These are phyloP conservation scores for Blastobotrys elegans DNA, from an alignment of 1,139 yeast species.

Conservation along the genomic window DNA sequence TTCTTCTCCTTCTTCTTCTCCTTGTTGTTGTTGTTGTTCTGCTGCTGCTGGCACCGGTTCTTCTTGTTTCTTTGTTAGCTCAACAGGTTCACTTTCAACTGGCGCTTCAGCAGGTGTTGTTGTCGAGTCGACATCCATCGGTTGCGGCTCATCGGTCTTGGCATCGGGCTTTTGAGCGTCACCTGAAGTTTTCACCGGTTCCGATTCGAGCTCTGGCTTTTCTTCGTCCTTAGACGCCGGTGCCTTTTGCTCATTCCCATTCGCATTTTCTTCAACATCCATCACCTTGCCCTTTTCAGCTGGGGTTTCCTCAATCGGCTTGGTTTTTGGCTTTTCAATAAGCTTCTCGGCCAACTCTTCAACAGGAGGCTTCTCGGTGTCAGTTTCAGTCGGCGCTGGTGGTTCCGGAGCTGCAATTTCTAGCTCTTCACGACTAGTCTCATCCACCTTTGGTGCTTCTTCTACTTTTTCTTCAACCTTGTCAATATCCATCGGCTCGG, in stretches of 20 bases:
- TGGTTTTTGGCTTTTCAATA: neutral
- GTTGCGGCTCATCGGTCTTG: neutral
- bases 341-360: neutral
- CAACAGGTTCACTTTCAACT: constrained; percentile 1
- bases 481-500: constrained; percentile 3
- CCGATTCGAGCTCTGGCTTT: neutral
- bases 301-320: neutral
- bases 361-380: neutral
- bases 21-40: neutral
- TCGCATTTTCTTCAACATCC: neutral
- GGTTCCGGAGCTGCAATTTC: neutral
- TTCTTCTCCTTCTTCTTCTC: neutral
- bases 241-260: neutral
- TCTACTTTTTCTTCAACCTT: neutral
- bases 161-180: neutral
- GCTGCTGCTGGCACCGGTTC: neutral
- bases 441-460: constrained; percentile 4
- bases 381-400: neutral
- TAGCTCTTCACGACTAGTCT: neutral
- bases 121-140: constrained; percentile 4
- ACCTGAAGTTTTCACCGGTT: neutral
- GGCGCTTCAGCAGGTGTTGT: constrained; percentile 4
- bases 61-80: neutral
- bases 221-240: neutral
- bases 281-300: constrained; percentile 5